These are phyloP conservation scores for Zymoseptoria passerinii DNA, from an alignment of 2,329 filamentous ascomycete species.

Conservation along the genomic window DNA sequence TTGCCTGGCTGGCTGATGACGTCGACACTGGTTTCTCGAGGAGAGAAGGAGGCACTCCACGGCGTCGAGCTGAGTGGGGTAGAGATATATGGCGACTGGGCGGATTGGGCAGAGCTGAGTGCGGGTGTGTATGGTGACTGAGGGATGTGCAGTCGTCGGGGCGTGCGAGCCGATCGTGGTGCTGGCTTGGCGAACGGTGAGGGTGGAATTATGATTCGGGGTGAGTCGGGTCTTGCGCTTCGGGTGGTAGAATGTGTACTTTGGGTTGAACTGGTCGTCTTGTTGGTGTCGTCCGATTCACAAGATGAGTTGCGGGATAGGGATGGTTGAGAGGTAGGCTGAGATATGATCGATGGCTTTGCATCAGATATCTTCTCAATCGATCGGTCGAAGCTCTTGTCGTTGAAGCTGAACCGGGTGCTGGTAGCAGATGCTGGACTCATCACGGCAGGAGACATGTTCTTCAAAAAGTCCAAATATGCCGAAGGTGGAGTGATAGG, in stretches of 20 bases:
- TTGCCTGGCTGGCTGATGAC: slow-evolving; percentile 32
- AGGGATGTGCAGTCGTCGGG: slow-evolving; percentile 64
- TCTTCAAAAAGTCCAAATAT: slow-evolving; percentile 88
- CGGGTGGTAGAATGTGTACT: slow-evolving; percentile 13
- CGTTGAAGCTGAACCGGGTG: slow-evolving; percentile 41
- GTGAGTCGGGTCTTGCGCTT: slow-evolving; percentile 26
- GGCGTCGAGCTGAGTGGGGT: slow-evolving; percentile 29
- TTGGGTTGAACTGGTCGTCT: slow-evolving; percentile 6
- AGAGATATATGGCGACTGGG: slow-evolving; percentile 63
- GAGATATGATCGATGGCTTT: slow-evolving; percentile 24
- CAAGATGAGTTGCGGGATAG: slow-evolving; percentile 31
- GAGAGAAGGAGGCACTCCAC: slow-evolving; percentile 45
- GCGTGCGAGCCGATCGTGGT: slow-evolving; percentile 53
- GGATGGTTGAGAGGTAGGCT: slow-evolving; percentile 26
- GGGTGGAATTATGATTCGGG: slow-evolving; percentile 37
- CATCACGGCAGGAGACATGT: slow-evolving; percentile 61
- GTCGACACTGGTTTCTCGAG: slow-evolving; percentile 55
- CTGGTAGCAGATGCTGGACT: slow-evolving; percentile 58
- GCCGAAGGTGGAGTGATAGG: slow-evolving; percentile 85
- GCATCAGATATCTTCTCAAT: slow-evolving; percentile 20
- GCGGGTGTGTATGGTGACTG: slow-evolving; percentile 61
- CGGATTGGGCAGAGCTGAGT: slow-evolving; percentile 22
- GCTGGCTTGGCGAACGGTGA: slow-evolving; percentile 42
- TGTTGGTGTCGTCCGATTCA: slow-evolving; percentile 21
- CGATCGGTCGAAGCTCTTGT: slow-evolving; percentile 28